Base-by-base conservation (phyloP, 805 yeast species). In the Torulaspora maleeae region DNA sequence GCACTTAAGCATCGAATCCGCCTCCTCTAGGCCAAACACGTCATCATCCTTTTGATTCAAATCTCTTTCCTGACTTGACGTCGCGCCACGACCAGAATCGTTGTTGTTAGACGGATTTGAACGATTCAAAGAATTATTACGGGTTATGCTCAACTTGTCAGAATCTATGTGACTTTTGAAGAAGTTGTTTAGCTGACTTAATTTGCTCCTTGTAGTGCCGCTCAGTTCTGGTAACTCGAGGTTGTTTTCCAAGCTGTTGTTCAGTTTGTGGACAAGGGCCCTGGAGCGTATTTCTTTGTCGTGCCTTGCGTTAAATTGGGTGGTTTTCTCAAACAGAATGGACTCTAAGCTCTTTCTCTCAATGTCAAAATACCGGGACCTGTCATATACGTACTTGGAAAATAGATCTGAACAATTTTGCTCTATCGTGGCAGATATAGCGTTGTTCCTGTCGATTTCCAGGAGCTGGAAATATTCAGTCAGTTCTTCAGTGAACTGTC, bases 321-420 rank as follows among this genome's bases (percentile, higher is more conserved):
- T 50, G 0, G 72, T 63, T 42, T 60, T 56, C 6, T 61, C 63
- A 25, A 60, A 53, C 27, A 70, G 51, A 13, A 63, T 63, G 3
- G 61, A 49, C 38, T 81, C 83, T 29, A 90, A 67, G 52, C 78
- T 79, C 50, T 79, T 80, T 66, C 78, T 83, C 59, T 89, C 97
- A 32, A 76, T 57, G 32, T 72, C 80, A 56, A 90, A 82, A 64
- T 88, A 90, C 38, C 75, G 72, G 10, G 67, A 54, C 47, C 78
- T 77, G 47, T 83, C 86, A 24, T 76, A 75, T 22, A 85, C 67
- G 58, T 80, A 85, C 38, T 83, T 82, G 15, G 78, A 73, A 62
- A 91, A 91, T 13, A 87, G 65, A 53, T 85, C 95, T n/a, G 77
- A 74, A 58, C 73, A 79, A 47, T 80, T 75, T 55, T 82, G 88